Evolutionary conservation across 495 filamentous ascomycete genomes (phyloP), one percentile per base, ranked within the genome.

Genomic region (Arthonia radiata): DNA sequence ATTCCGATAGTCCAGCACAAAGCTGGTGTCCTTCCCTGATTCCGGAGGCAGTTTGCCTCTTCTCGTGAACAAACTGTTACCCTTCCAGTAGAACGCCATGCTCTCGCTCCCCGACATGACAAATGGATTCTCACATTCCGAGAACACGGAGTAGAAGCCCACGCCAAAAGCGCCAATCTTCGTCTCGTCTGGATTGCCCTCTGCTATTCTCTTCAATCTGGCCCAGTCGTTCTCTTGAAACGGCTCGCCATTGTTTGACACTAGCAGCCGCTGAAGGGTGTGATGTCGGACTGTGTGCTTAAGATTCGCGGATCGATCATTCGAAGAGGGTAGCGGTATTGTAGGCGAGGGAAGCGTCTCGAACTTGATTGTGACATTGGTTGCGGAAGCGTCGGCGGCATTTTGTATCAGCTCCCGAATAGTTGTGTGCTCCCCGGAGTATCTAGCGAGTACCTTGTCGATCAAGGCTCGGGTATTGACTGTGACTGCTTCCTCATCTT

Each of bases 41-140:
- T 79, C 36, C 10, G 40, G 55, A 3, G 72, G 63, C 4, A 93
- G 41, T 41, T 69, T 67, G 17, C 78, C 49, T 27, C 71, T 65
- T 37, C 79, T 70, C 3, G 89, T 99, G 42, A 86, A 93, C 3
- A 99, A 57, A 4, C 76, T 74, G 46, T 93, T 90, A 11, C 70
- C 76, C 45, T 90, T 93, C 89, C 89, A 99, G 50, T 92, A 94
- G 44, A 99, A 99, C 7, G 83, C 83, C 76, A 99, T 89, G 13
- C 78, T 82, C 41, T 86, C 64, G 27, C 61, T 63, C 2, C 86
- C 89, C 0, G 83, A 93, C 24, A 72, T 79, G 28, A 94, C 71
- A 44, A 94, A 92, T 3, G 89, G 89, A 38, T 92, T 79, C 42
- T 99, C 89, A 42, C 81, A 93, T 41, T 94, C 86, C 34, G 86